A percentile compares a stretch with the other conserved stretches of the same genome.
Conservation (phyloP, 257 asterid species). For the Jaltomata sinuosa region DNA sequence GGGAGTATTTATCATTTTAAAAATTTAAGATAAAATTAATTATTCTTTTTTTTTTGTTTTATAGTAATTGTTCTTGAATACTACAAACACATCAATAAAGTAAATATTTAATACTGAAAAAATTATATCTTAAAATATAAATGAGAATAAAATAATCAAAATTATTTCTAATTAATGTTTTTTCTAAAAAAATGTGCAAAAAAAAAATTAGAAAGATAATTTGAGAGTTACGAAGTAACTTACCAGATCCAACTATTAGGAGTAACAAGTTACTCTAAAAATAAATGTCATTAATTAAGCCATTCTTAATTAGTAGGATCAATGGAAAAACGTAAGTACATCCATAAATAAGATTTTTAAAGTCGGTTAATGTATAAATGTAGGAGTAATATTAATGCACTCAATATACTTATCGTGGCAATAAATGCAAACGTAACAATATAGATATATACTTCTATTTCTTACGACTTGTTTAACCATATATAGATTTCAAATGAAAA, state of each 20-base stretch:
- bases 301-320: neutral
- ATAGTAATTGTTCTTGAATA: neutral
- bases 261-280: neutral
- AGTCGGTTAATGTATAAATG: neutral
- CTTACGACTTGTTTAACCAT: neutral
- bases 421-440: neutral
- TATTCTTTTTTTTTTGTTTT: neutral
- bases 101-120: neutral
- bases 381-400: neutral
- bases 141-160: neutral
- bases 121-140: neutral
- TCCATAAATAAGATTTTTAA: neutral
- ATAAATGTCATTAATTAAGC: neutral
- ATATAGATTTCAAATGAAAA: neutral
- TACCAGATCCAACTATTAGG: neutral
- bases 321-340: neutral
- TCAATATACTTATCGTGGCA: neutral
- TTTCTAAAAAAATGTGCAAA: neutral
- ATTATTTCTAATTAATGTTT: neutral
- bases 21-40: neutral
- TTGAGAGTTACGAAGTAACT: neutral
- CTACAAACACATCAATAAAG: neutral
- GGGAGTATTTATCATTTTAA: neutral
- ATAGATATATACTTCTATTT: neutral
- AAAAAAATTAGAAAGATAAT: neutral